Conservation (phyloP, 805 yeast genomes). For the Starmerella lactis-condensi region DNA sequence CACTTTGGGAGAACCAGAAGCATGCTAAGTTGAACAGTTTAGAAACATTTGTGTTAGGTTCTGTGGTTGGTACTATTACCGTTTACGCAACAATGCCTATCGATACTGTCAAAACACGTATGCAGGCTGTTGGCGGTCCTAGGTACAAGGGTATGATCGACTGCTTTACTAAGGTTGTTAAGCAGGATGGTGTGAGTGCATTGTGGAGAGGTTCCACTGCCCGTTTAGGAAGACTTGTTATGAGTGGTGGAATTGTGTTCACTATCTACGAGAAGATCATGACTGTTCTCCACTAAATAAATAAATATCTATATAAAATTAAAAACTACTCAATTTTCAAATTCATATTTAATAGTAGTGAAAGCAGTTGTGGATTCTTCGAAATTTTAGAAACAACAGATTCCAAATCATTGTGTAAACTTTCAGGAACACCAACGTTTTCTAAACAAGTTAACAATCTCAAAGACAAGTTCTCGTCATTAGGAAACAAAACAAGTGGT, state of each 20-base stretch:
- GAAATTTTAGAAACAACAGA: no score
- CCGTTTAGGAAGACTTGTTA: conserved; percentile 71
- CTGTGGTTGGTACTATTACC: conserved; percentile 70
- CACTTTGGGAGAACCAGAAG: conserved; percentile 14
- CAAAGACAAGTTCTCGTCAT: no score
- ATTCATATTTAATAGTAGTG: no score
- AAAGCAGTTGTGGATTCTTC: no score
- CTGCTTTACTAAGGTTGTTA: conserved; percentile 65
- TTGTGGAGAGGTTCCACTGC: conserved; percentile 99
- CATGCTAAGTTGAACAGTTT: conserved; percentile 53
- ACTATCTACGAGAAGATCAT: conserved; percentile 87
- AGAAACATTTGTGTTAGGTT: conserved; percentile 74
- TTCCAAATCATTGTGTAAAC: no score
- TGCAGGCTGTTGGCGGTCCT: conserved; percentile 72
- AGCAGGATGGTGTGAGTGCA: conserved; percentile 72
- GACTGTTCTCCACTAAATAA: conserved; percentile 30
- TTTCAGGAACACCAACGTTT: no score
- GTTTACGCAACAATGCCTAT: conserved; percentile 89
- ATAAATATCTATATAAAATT: no score
- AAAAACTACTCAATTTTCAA: no score
- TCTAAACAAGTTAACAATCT: no score
- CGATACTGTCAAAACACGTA: conserved; percentile 87
- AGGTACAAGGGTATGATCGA: conserved; percentile 57
- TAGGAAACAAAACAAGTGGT: no score
- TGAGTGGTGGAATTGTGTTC: conserved; percentile 94